These are phyloP conservation scores for Diaporthe capsici DNA, from an alignment of 2,329 filamentous ascomycete genomes.

Conservation along the genomic window DNA sequence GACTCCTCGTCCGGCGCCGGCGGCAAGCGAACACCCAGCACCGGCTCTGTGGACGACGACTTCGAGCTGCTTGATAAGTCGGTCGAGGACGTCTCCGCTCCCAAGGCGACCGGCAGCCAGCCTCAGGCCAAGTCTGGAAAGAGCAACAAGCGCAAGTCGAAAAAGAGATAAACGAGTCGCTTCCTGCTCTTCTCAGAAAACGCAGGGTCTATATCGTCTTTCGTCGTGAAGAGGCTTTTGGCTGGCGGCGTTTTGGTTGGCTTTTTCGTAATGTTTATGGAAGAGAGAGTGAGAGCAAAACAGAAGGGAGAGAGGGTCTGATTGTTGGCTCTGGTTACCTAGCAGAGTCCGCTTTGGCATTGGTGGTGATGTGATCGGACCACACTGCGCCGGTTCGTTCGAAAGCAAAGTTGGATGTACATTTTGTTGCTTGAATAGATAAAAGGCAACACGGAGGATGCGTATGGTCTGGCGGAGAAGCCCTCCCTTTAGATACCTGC, in stretches of 20 bases:
- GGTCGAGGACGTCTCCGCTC: conserved; percentile 66
- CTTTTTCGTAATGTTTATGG: conserved; percentile 14
- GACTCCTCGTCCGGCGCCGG: conserved; percentile 62
- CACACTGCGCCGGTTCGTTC: background rate
- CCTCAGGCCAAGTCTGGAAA: conserved; percentile 52
- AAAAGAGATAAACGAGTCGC: conserved; percentile 61
- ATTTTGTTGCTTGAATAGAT: conserved; percentile 1
- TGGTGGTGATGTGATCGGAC: background rate
- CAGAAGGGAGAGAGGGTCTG: background rate
- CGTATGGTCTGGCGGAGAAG: background rate
- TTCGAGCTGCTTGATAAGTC: conserved; percentile 76
- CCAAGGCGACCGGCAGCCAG: conserved; percentile 63
- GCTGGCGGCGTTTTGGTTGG: conserved; percentile 32
- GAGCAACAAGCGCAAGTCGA: conserved; percentile 60
- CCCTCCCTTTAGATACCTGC: conserved; percentile 26
- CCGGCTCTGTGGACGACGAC: conserved; percentile 71
- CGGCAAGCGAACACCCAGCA: conserved; percentile 65
- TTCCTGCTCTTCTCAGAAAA: conserved; percentile 6
- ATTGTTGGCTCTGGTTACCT: background rate
- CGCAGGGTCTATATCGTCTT: conserved; percentile 9
- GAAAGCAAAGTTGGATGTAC: conserved; percentile 6
- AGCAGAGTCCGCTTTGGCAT: background rate
- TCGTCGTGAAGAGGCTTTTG: conserved; percentile 9
- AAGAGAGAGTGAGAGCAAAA: background rate
- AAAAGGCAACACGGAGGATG: conserved; percentile 5